Conservation (phyloP, 345 rosid genomes). For the Rhodamnia rubescens region DNA sequence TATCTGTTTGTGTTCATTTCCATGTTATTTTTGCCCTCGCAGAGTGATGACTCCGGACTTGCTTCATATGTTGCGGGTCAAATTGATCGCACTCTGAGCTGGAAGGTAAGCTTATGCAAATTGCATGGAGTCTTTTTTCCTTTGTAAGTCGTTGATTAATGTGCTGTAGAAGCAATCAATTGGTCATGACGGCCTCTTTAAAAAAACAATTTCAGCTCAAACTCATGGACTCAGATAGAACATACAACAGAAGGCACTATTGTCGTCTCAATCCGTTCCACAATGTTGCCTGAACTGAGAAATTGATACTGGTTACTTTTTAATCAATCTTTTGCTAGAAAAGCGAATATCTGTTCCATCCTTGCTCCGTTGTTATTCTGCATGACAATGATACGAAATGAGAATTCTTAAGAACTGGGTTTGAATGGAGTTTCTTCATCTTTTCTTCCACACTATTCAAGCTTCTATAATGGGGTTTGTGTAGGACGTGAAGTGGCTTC, state of each 20-base stretch:
- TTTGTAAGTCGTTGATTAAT: background rate
- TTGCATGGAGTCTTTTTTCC: background rate
- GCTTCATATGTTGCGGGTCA: conserved; percentile 90
- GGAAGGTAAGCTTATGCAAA: conserved; percentile 45
- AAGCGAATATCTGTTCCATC: background rate
- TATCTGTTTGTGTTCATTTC: background rate
- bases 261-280: background rate
- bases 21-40: background rate
- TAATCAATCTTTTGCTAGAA: background rate
- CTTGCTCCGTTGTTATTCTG: background rate
- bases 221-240: background rate
- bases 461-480: background rate
- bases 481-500: conserved; percentile 85
- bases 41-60: conserved; percentile 80
- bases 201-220: background rate
- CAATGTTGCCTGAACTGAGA: background rate
- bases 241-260: background rate
- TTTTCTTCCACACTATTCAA: background rate
- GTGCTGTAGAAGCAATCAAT: background rate
- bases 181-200: background rate
- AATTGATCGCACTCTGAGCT: conserved; percentile 70
- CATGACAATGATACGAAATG: background rate
- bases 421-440: background rate
- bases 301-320: background rate
- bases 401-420: background rate